Evolutionary conservation across 75 land plant genomes (phyloP), one percentile per base, ranked within the genome.

Genomic region (Chamaecyparis obtusa): DNA sequence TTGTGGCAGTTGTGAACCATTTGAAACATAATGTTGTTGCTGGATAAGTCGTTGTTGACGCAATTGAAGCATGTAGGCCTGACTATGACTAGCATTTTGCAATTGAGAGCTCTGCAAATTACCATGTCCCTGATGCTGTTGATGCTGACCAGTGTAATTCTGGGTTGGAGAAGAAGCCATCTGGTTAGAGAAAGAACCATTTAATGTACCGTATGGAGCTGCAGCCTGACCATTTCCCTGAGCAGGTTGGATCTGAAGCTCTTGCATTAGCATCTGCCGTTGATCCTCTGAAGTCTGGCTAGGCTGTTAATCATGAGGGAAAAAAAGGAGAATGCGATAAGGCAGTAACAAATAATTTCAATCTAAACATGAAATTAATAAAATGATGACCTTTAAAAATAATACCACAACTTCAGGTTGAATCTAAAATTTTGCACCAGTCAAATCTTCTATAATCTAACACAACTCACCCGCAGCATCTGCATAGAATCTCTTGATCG

Each of bases 211-310:
- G 86, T 92, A 91, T 56, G 89, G 79, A 76, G 94, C 57, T 35
- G 90, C 89, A 13, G 90, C 91, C 84, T 91, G 94, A 78, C 84
- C 88, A 85, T 91, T 94, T 24, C 92, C 95, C 76, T 92, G 96
- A 16, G 93, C 17, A 33, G 85, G 95, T 76, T 93, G 93, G 86
- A 90, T 85, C 74, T 94, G 94, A 75, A 93, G 90, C 76, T 92
- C 93, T 86, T 93, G 90, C 49, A 90, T 91, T 91, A 94, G 78
- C 75, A 94, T 87, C 77, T 90, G 90, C 56, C 94, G 87, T 44
- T 92, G 97, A 32, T 92, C 89, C 75, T 92, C 94, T 27, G 87
- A 75, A 90, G 85, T 91, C 32, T 88, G 86, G 44, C 89, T 93
- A 90, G 93, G 87, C 94, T 93, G 85, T 49, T 77, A 76, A 74